A percentile compares a stretch with the other conserved stretches of the same genome.
These are phyloP conservation scores for Oemleria cerasiformis DNA, from an alignment of 306 rosid species.

Conservation along the genomic window DNA sequence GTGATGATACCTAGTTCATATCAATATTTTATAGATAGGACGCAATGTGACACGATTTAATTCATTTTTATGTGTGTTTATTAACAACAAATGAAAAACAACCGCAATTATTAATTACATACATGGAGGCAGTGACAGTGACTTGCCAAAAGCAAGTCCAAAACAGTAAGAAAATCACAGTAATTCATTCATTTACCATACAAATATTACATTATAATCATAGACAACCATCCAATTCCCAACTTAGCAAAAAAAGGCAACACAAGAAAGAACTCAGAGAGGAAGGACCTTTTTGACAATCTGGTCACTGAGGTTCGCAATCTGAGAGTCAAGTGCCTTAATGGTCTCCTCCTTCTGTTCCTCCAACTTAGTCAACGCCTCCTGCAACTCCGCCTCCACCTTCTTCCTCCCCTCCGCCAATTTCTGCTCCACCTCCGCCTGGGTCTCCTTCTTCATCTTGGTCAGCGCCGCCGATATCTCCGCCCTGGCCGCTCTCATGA, in stretches of 20 bases:
- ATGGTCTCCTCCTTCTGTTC: constrained; percentile 72
- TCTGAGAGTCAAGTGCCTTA: constrained; percentile 80
- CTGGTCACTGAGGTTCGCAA: constrained; percentile 64
- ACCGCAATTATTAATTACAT: too few relatives aligned
- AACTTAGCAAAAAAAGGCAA: neutral
- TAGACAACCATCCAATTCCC: neutral
- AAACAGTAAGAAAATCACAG: neutral
- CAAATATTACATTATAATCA: constrained; percentile 1
- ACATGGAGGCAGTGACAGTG: too few relatives aligned
- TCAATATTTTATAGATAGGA: too few relatives aligned
- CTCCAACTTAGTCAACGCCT: constrained; percentile 68
- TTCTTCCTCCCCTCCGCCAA: constrained; percentile 75
- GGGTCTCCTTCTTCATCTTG: constrained; percentile 93
- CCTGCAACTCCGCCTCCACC: constrained; percentile 79
- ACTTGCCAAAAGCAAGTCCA: neutral
- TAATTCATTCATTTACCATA: neutral
- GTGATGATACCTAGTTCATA: too few relatives aligned
- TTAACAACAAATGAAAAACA: too few relatives aligned
- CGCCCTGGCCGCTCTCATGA: constrained; percentile 76
- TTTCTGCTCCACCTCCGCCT: constrained; percentile 76
- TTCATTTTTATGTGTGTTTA: too few relatives aligned
- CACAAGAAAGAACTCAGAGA: constrained; percentile 20
- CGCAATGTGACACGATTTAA: too few relatives aligned
- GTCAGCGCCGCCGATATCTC: constrained; percentile 85
- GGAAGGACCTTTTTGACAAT: constrained; percentile 97